phyloP scores from a whole-genome alignment of 805 yeast genomes.

The Blastobotrys americana region DNA sequence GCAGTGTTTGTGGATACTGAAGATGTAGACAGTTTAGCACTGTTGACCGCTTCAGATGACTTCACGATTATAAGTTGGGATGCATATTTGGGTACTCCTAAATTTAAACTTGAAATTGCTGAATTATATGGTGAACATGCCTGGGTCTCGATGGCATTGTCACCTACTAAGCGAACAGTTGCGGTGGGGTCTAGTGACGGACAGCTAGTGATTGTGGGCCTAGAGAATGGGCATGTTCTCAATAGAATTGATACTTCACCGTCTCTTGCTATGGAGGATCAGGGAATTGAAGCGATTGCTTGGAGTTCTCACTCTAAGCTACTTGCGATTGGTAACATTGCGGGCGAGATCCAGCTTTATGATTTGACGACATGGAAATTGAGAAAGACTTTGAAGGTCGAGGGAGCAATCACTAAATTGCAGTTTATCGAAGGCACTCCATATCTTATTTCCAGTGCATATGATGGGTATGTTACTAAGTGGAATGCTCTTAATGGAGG shows the following conservation, averaged over 20 bases:
- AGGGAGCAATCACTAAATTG: constrained; percentile 81
- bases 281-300: constrained; percentile 70
- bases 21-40: constrained; percentile 50
- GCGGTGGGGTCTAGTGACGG: constrained; percentile 91
- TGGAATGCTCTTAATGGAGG: constrained; percentile 88
- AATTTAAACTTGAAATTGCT: constrained; percentile 37
- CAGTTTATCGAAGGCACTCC: constrained; percentile 54
- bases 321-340: constrained; percentile 82
- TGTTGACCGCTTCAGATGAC: constrained; percentile 78
- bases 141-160: constrained; percentile 68
- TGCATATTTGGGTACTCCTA: constrained; percentile 64
- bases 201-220: constrained; percentile 67
- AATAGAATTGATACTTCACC: constrained; percentile 54
- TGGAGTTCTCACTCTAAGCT: constrained; percentile 59
- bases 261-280: constrained; percentile 36
- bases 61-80: constrained; percentile 86
- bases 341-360: constrained; percentile 76
- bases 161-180: constrained; percentile 44
- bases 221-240: constrained; percentile 64
- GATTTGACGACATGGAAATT: constrained; percentile 84
- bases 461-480: constrained; percentile 79
- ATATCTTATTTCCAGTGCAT: constrained; percentile 58
- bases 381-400: constrained; percentile 59
- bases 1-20: constrained; percentile 66
- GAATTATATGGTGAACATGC: constrained; percentile 78